Conservation (phyloP, 805 yeast species). For the Zygoascus ofunaensis region DNA sequence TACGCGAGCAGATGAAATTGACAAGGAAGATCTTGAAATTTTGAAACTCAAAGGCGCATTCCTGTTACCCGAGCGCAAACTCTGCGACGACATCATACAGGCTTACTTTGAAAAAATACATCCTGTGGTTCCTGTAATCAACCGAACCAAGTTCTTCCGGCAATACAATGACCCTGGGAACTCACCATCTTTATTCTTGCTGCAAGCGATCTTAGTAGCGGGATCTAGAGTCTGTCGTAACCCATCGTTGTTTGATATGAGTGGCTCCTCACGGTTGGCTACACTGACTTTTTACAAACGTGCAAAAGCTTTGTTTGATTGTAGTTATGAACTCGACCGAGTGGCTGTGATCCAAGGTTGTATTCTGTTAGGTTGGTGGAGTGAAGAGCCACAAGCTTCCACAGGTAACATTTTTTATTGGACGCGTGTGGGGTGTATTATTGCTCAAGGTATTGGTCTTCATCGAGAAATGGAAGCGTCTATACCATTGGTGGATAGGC, state of each 20-base stretch:
- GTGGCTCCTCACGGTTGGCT: slow-evolving; percentile 41
- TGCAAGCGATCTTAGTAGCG: slow-evolving; percentile 62
- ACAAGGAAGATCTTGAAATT: slow-evolving; percentile 56
- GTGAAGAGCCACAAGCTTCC: slow-evolving; percentile 67
- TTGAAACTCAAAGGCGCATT: slow-evolving; percentile 63
- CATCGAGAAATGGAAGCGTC: slow-evolving; percentile 45
- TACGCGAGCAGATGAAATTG: slow-evolving; percentile 29
- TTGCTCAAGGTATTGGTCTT: slow-evolving; percentile 70
- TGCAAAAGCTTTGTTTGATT: slow-evolving; percentile 67
- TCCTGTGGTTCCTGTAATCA: slow-evolving; percentile 60
- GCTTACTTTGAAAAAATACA: slow-evolving; percentile 56
- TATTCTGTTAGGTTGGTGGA: slow-evolving; percentile 53
- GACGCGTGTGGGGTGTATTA: slow-evolving; percentile 58
- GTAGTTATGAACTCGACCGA: slow-evolving; percentile 58
- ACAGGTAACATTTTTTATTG: slow-evolving; percentile 59
- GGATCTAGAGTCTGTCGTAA: slow-evolving; percentile 56
- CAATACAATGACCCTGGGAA: slow-evolving; percentile 46
- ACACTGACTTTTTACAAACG: slow-evolving; percentile 55
- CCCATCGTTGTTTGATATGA: slow-evolving; percentile 41
- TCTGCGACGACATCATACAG: slow-evolving; percentile 52
- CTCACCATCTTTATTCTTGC: slow-evolving; percentile 52
- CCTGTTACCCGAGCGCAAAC: slow-evolving; percentile 49
- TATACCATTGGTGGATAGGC: slow-evolving; percentile 34
- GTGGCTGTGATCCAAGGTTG: slow-evolving; percentile 53
- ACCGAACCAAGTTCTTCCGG: slow-evolving; percentile 51